A percentile compares a stretch with the other conserved stretches of the same genome.
Conservation (phyloP, 805 yeast species). For the Suhomyces pyralidae region DNA sequence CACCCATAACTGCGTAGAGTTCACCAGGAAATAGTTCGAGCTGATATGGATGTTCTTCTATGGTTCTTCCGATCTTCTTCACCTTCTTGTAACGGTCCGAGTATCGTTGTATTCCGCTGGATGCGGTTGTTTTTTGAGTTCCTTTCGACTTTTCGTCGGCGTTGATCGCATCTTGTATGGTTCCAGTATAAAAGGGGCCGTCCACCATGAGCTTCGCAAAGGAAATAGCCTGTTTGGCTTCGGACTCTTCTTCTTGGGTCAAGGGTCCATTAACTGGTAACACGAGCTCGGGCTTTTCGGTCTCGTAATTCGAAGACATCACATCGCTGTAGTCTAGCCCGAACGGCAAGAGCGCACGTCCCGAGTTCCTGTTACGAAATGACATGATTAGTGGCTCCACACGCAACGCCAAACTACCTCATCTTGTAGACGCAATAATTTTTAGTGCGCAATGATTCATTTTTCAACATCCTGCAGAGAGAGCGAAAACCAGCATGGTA, state of each 20-base stretch:
- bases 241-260: conserved; percentile 46
- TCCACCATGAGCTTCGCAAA: conserved; percentile 53
- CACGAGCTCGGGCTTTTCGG: conserved; percentile 44
- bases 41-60: conserved; percentile 75
- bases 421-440: neutral
- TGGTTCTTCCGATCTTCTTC: conserved; percentile 65
- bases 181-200: conserved; percentile 67
- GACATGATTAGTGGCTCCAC: conserved; percentile 42
- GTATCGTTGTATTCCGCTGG: conserved; percentile 76
- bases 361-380: conserved; percentile 47
- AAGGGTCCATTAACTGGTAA: conserved; percentile 66
- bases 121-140: conserved; percentile 18
- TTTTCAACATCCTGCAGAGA: neutral
- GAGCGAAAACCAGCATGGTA: neutral
- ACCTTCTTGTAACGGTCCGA: conserved; percentile 76
- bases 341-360: conserved; percentile 58
- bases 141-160: conserved; percentile 15
- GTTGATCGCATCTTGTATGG: conserved; percentile 30
- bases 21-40: conserved; percentile 75
- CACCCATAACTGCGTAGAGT: conserved; percentile 67
- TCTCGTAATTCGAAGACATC: conserved; percentile 28
- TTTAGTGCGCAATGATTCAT: neutral
- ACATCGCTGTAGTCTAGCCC: conserved; percentile 70
- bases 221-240: conserved; percentile 55
- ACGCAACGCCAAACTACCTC: neutral